phyloP scores from a whole-genome alignment of 768 basidiomycete genomes.

The Auriculariales sp. region DNA sequence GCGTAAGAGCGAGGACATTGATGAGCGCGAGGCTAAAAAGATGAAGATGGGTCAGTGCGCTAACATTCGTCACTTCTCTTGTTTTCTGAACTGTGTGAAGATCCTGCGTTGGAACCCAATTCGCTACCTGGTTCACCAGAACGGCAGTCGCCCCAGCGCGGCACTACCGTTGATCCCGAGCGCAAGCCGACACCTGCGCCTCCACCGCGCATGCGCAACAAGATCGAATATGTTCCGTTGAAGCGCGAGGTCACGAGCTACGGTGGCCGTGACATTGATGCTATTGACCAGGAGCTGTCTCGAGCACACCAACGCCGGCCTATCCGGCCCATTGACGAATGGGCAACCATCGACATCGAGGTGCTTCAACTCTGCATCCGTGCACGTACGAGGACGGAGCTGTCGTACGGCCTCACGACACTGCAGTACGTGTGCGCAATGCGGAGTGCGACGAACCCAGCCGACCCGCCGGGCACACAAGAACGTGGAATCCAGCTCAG shows the following conservation, averaged over 20 bases:
- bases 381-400: constrained; percentile 67
- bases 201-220: constrained; percentile 44
- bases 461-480: constrained; percentile 25
- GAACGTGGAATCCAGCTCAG: constrained; percentile 54
- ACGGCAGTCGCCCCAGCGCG: constrained; percentile 22
- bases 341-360: constrained; percentile 84
- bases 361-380: constrained; percentile 87
- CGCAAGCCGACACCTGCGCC: constrained; percentile 16
- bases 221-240: constrained; percentile 79
- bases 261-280: constrained; percentile 68
- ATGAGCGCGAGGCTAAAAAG: constrained; percentile 1
- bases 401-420: constrained; percentile 82
- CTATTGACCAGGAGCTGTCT: constrained; percentile 47
- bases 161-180: constrained; percentile 13
- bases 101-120: constrained; percentile 2
- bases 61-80: constrained; percentile 5
- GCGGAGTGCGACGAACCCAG: constrained; percentile 42
- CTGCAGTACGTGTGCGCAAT: constrained; percentile 70
- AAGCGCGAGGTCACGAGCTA: constrained; percentile 58
- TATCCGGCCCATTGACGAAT: constrained; percentile 63
- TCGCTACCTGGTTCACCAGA: constrained; percentile 17
- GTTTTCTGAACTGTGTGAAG: constrained; percentile 9
- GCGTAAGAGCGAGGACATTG: neutral
- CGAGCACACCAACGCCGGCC: constrained; percentile 33
- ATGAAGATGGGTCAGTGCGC: neutral